Percentiles rank a stretch among this genome's conserved stretches.
Conservation (phyloP, 306 rosid genomes). For the Argentina anserina region DNA sequence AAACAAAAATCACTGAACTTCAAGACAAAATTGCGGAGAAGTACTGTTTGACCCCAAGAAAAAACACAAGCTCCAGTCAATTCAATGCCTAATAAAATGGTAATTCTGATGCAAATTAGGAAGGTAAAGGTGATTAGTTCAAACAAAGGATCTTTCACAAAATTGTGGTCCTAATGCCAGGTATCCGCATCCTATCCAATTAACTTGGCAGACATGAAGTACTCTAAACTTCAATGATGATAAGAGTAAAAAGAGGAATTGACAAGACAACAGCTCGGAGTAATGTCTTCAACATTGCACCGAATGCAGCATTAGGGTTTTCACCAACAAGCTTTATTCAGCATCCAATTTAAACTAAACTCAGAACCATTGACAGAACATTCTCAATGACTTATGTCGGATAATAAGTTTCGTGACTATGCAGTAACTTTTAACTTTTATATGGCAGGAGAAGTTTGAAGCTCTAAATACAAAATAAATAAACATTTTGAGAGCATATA, state of each 20-base stretch:
- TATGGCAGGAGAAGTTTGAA: not conserved
- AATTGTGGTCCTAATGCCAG: no score
- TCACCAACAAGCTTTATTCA: not conserved
- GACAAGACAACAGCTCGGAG: no score
- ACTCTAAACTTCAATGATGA: not conserved
- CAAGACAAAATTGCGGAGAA: not conserved
- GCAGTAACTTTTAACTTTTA: not conserved
- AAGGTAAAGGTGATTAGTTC: not conserved
- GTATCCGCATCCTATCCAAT: not conserved
- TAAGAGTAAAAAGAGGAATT: not conserved
- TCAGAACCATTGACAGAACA: not conserved
- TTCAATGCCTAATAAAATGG: not conserved
- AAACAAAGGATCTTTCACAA: no score
- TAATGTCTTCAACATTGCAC: no score
- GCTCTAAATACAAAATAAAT: not conserved
- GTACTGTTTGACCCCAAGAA: not conserved
- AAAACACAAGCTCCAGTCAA: not conserved
- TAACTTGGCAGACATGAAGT: not conserved
- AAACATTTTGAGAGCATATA: not conserved
- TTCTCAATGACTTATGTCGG: slow-evolving; percentile 1
- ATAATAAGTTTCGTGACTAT: not conserved
- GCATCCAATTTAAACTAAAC: not conserved
- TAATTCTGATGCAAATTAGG: not conserved
- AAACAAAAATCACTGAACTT: slow-evolving; percentile 27
- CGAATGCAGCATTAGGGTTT: slow-evolving; percentile 1